Percentiles rank a stretch among this genome's conserved stretches.
Conservation (phyloP, 2,329 filamentous ascomycete genomes). For the Westerdykella ornata region DNA sequence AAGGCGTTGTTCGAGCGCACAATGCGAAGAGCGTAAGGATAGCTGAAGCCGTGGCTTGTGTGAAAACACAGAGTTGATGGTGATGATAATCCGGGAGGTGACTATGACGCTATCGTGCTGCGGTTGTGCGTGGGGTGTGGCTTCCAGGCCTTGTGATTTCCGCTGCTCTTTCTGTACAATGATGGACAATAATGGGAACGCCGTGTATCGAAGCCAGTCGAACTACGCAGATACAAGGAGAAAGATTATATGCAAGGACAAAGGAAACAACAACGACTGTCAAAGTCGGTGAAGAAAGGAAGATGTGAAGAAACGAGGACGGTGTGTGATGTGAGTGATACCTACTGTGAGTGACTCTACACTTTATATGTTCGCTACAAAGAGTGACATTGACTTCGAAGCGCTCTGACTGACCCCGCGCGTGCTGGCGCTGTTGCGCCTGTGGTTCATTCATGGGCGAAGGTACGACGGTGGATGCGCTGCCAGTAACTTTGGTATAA, state of each 20-base stretch:
- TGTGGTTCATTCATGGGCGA: conserved; percentile 1
- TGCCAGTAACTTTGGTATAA: conserved; percentile 18
- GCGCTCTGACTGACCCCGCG: not conserved
- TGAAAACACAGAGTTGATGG: not conserved
- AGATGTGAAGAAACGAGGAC: not conserved
- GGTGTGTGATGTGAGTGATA: not conserved
- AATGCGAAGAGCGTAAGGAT: conserved; percentile 2
- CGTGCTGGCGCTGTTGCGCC: conserved; percentile 12
- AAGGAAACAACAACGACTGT: conserved; percentile 8
- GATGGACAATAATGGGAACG: conserved; percentile 21
- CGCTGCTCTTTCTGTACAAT: conserved; percentile 16
- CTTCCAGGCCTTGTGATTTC: conserved; percentile 11
- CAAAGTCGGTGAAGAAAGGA: conserved; percentile 9
- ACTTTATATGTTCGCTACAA: conserved; percentile 9
- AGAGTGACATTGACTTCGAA: not conserved
- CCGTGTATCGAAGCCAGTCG: not conserved
- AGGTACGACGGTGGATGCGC: not conserved
- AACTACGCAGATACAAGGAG: not conserved
- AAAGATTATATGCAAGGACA: conserved; percentile 1
- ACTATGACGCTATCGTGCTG: conserved; percentile 14
- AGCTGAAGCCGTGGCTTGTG: conserved; percentile 3
- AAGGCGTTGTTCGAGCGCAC: conserved; percentile 2
- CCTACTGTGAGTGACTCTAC: conserved; percentile 3
- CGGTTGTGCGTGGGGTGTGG: conserved; percentile 11
- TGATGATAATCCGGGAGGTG: not conserved